Base-by-base conservation (phyloP, 2,329 filamentous ascomycete species). In the Colletotrichum sidae region DNA sequence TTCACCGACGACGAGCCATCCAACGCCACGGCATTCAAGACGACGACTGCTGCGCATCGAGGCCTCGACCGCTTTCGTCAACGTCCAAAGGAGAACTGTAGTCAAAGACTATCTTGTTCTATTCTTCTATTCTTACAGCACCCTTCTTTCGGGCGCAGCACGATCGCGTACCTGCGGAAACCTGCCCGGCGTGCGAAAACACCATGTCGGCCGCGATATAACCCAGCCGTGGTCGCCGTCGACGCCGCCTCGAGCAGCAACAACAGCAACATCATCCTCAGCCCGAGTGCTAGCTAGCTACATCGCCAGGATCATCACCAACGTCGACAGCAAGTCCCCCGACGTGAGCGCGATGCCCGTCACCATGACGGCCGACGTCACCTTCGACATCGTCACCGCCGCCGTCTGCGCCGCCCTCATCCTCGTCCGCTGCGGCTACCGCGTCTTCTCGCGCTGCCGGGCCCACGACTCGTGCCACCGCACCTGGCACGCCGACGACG, bases 401-500 rank as follows among this genome's bases (percentile, higher is more conserved):
- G 63, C 60, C 68, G 59, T 74, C 47, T 76, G 73, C 67, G 65
- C 68, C 25, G 41, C 63, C 8, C 72, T 75, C 55, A 76, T 75
- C 45, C 39, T 74, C 55, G 64, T 69, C 33, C 74, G 74, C 51
- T 73, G 72, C 50, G 37, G 67, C 35, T 75, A 75, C 60, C 73
- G 74, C 15, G 17, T 73, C 8, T 15, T 75, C 2, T 71, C 65
- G 55, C 72, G 71, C 15, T 75, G 74, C 60, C 67, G 68, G 17
- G 59, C 69, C 9, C 74, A 75, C 65, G 53, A 49, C 10, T 69
- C 70, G 33, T 75, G 74, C 62, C 74, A 76, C 54, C 72, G 74
- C 1, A 70, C 55, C 15, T 76, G 74, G 74, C 74, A 72, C 64
- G 68, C 69, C 67, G 74, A 75, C 64, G 74, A 75, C 52, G 70